Conservation (phyloP, 441 rosid species). For the Biscutella laevigata region DNA sequence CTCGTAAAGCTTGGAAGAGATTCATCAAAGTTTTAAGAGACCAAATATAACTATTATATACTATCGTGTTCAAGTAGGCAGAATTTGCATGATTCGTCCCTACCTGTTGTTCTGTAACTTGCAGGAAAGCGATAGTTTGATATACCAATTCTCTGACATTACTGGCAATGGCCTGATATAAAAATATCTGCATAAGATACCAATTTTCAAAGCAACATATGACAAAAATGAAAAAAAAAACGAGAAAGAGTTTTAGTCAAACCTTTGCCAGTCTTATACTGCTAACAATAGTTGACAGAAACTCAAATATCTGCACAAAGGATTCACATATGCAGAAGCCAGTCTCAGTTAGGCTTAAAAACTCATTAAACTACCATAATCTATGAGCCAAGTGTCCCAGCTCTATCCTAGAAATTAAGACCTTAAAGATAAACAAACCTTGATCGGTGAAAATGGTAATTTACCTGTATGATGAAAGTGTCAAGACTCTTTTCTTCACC, state of each 20-base stretch:
- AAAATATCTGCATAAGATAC: constrained; percentile 7
- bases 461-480: constrained; percentile 87
- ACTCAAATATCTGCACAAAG: constrained; percentile 90
- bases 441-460: constrained; percentile 6
- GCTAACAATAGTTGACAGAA: constrained; percentile 73
- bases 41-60: background rate
- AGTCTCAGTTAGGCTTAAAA: constrained; percentile 14
- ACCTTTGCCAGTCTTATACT: constrained; percentile 69
- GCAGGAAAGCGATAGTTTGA: constrained; percentile 74
- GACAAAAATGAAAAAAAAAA: background rate
- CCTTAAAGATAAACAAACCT: constrained; percentile 7
- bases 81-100: constrained; percentile 13
- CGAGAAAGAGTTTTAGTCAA: constrained; percentile 20
- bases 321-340: no score
- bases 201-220: background rate
- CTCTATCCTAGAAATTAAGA: background rate
- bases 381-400: constrained; percentile 3
- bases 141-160: constrained; percentile 73
- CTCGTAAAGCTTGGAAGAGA: background rate
- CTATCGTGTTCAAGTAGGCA: constrained; percentile 11
- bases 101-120: constrained; percentile 91
- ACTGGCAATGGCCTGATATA: constrained; percentile 44
- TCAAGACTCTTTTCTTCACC: constrained; percentile 93
- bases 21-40: background rate
- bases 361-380: constrained; percentile 1